These are phyloP conservation scores for Silene vulgaris DNA, from an alignment of 179 eudicot species.

Conservation along the genomic window DNA sequence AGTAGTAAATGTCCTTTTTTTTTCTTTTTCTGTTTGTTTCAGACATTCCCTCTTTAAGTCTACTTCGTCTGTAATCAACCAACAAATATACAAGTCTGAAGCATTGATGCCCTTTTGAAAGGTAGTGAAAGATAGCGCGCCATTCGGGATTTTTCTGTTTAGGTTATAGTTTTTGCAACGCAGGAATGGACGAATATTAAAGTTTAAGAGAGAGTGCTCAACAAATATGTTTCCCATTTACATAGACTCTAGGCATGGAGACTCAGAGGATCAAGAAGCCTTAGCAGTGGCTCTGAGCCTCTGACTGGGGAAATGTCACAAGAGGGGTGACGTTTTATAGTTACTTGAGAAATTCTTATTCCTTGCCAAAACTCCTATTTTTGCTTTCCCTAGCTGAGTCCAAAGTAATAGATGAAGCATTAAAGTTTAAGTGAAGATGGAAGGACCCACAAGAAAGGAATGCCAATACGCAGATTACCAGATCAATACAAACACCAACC, in stretches of 20 bases:
- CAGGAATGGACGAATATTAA: neutral
- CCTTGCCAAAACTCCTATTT: neutral
- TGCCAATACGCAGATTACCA: neutral
- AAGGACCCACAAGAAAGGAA: conserved; percentile 8
- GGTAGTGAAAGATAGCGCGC: neutral
- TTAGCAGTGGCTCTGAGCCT: neutral
- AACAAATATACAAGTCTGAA: conserved; percentile 1
- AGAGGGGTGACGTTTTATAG: neutral
- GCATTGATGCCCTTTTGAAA: neutral
- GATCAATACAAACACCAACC: neutral
- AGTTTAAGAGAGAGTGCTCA: neutral
- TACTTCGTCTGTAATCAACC: neutral
- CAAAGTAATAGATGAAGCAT: neutral
- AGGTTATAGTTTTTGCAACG: neutral
- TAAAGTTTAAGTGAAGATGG: neutral
- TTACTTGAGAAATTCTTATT: neutral
- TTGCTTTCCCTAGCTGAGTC: neutral
- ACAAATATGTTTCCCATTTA: neutral
- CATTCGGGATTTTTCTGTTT: neutral
- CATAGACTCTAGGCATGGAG: neutral
- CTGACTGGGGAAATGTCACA: neutral
- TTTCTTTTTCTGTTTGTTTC: neutral
- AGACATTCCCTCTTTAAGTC: neutral
- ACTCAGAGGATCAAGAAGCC: neutral
- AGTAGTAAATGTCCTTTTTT: neutral